Evolutionary conservation across 2,329 filamentous ascomycete species (phyloP), one percentile per base, ranked within the genome.

Genomic region (Diaporthe velutina): DNA sequence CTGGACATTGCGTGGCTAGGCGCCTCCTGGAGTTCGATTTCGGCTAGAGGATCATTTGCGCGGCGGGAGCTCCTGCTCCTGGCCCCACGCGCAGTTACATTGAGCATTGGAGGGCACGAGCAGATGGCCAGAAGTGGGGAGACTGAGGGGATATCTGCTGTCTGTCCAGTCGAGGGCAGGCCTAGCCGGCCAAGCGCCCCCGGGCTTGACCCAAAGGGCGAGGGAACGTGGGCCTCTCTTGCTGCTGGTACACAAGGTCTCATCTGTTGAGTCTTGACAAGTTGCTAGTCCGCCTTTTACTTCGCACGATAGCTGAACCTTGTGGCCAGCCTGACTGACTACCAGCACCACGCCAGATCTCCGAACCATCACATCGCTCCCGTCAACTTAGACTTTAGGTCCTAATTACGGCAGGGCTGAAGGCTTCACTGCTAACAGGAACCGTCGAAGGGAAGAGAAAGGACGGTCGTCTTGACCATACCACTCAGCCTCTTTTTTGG

Each of bases 381-480:
- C 70, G 74, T 45, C 64, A 28, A 30, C 48, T 54, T 68, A 73
- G 54, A 60, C 50, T 60, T 71, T 72, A 54, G 52, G 64, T 48
- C 30, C 71, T 73, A 73, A 73, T 73, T 33, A 75, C 48, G 22
- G 40, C 74, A 75, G 74, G 74, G 74, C 74, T 73, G 74, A 73
- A 50, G 50, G 55, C 40, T 70, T 52, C 55, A 48, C 58, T 57
- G 40, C 67, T 74, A 72, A 58, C 28, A 74, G 58, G 28, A 35
- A 17, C 45, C 68, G 68, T 58, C 30, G 57, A 38, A 19, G 57
- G 33, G 45, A 30, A 40, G 28, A 64, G 42, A 30, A 57, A 13
- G 28, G 42, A 71, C 67, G 57, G 67, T 54, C 38, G 40, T 48
- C 38, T 67, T 22, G 55, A 52, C 45, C 45, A 25, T 50, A n/a